Evolutionary conservation across 805 yeast genomes (phyloP).

Genomic region (Candida chauliodis): DNA sequence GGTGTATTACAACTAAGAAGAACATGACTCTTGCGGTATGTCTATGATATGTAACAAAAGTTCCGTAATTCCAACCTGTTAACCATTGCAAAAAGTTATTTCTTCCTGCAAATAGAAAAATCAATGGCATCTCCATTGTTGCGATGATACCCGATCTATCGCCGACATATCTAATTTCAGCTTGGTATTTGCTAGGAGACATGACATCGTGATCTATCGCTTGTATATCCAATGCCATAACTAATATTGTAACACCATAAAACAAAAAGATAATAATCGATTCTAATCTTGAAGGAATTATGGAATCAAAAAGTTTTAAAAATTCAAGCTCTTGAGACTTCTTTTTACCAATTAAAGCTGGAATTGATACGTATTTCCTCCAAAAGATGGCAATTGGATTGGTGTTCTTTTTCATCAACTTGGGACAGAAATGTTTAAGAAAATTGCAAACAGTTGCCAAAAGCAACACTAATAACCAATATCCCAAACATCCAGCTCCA

Average conservation of each 20-base stretch:
- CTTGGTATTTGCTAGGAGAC: conserved; percentile 13
- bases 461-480: conserved; percentile 45
- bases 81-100: conserved; percentile 59
- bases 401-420: conserved; percentile 22
- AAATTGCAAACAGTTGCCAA: conserved; percentile 40
- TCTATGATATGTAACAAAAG: conserved; percentile 42
- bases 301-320: conserved; percentile 5
- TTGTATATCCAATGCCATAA: conserved; percentile 17
- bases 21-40: conserved; percentile 39
- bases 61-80: conserved; percentile 52
- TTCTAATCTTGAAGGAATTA: conserved; percentile 37
- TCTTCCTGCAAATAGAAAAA: conserved; percentile 58
- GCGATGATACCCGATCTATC: conserved; percentile 52
- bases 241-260: conserved; percentile 15
- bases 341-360: conserved; percentile 20
- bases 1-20: conserved; percentile 28
- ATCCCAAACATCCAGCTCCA: conserved; percentile 41
- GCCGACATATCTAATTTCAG: conserved; percentile 33
- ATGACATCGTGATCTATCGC: conserved; percentile 22
- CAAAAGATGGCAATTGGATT: conserved; percentile 22
- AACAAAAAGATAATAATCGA: conserved; percentile 24
- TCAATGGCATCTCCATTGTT: conserved; percentile 46
- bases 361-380: conserved; percentile 24
- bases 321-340: conserved; percentile 12
- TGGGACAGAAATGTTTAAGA: conserved; percentile 37